Evolutionary conservation across 2,329 filamentous ascomycete species (phyloP), one percentile per base, ranked within the genome.

Genomic region (Albifimbria verrucaria): DNA sequence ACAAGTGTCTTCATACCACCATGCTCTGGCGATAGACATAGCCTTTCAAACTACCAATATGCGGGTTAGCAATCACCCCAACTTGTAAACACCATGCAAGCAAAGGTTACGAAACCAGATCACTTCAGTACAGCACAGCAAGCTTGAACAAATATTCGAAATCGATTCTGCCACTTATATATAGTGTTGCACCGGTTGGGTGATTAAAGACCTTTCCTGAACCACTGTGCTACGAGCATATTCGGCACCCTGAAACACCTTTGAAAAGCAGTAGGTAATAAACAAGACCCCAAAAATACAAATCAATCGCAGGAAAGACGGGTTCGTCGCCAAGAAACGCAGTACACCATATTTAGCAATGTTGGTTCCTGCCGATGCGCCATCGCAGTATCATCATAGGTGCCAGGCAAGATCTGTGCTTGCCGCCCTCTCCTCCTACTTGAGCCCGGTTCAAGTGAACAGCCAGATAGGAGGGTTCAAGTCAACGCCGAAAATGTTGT

Each of bases 321-420:
- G 54, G 48, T 53, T 58, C 50, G 51, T 55, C 51, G 56, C 52
- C 56, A 63, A 60, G 59, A 56, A 55, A 63, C 50, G 32, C 18
- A n/a, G 32, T 39, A 39, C 32, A n/a, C 32, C 32, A 39, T 39
- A 39, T 39, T 39, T 12, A 39, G 12, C 15, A 17, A 39, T 12
- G 5, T 39, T 15, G 32, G 12, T 15, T 15, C 32, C 18, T 39
- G 15, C 32, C 32, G 12, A 39, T 39, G 32, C 32, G 12, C 32
- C 32, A 39, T 39, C 32, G 32, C 32, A 15, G 32, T 39, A 15
- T 39, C 32, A 39, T 17, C 32, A 39, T 17, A n/a, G 18, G 15
- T 12, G 32, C 18, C 15, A n/a, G 12, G 32, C 32, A 39, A 39
- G 32, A 12, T 39, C 18, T 39, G 15, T 39, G 32, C 5, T 5